phyloP scores from a whole-genome alignment of 2,329 filamentous ascomycete genomes.

The Phaeoacremonium minimum region DNA sequence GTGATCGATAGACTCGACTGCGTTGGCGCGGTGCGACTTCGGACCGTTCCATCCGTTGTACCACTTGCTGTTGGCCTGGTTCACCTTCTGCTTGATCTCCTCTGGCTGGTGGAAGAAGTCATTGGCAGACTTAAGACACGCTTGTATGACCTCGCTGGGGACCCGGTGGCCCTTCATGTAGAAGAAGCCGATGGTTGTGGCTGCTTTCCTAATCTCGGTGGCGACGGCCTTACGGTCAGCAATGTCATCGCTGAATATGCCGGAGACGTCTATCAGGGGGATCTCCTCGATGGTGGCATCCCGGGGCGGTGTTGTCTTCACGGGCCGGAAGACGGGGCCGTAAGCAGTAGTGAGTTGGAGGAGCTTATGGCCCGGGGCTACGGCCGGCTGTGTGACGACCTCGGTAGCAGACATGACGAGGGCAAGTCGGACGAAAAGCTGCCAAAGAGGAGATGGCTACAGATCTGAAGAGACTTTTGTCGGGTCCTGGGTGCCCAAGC shows the following conservation, averaged over 20 bases:
- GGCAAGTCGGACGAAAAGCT: too few species aligned
- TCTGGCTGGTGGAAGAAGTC: conserved; percentile 42
- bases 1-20: conserved; percentile 40
- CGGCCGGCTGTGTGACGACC: not conserved
- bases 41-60: conserved; percentile 42
- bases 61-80: conserved; percentile 28
- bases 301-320: conserved; percentile 27
- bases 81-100: conserved; percentile 33
- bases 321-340: conserved; percentile 26
- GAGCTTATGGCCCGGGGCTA: conserved; percentile 1
- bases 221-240: conserved; percentile 9
- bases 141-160: conserved; percentile 18
- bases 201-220: conserved; percentile 25
- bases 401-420: not conserved
- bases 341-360: conserved; percentile 27
- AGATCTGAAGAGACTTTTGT: too few species aligned
- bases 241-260: conserved; percentile 22
- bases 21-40: conserved; percentile 38
- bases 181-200: conserved; percentile 48
- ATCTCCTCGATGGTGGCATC: conserved; percentile 36
- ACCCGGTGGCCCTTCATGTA: conserved; percentile 48
- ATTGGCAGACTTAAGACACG: conserved; percentile 23
- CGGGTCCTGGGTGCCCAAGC: too few species aligned
- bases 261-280: conserved; percentile 45
- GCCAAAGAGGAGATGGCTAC: too few species aligned